These are phyloP conservation scores for Acmispon strigosus DNA, from an alignment of 306 rosid species.

Conservation along the genomic window DNA sequence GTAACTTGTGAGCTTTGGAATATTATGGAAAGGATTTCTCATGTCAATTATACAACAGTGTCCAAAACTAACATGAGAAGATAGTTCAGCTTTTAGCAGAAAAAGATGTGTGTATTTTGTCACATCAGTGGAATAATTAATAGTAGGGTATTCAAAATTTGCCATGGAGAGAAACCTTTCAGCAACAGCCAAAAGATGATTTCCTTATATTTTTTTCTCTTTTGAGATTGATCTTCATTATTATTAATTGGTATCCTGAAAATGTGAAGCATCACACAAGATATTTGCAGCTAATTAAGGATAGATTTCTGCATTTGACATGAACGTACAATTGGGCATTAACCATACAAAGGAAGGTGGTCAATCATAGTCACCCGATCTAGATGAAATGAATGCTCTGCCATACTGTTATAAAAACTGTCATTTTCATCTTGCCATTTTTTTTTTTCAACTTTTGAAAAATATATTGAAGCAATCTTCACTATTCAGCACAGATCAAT, in stretches of 20 bases:
- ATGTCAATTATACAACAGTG: background rate
- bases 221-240: too few species aligned
- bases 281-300: background rate
- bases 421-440: constrained; percentile 24
- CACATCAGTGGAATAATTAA: constrained; percentile 36
- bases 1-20: background rate
- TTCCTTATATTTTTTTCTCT: too few species aligned
- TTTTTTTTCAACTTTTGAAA: background rate
- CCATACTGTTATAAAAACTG: constrained; percentile 13
- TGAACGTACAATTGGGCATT: constrained; percentile 22
- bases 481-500: constrained; percentile 24
- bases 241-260: background rate
- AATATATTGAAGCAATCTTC: constrained; percentile 4
- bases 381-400: constrained; percentile 9
- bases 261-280: background rate
- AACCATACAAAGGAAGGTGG: constrained; percentile 25
- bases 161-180: background rate
- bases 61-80: constrained; percentile 9
- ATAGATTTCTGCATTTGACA: background rate
- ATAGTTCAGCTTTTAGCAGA: background rate
- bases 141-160: constrained; percentile 22
- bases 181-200: background rate
- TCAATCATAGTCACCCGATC: constrained; percentile 25
- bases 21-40: background rate
- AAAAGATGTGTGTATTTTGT: constrained; percentile 16